Percentiles rank a stretch among this genome's conserved stretches.
These are phyloP conservation scores for Scytalidium lignicola DNA, from an alignment of 2,329 filamentous ascomycete genomes.

Conservation along the genomic window DNA sequence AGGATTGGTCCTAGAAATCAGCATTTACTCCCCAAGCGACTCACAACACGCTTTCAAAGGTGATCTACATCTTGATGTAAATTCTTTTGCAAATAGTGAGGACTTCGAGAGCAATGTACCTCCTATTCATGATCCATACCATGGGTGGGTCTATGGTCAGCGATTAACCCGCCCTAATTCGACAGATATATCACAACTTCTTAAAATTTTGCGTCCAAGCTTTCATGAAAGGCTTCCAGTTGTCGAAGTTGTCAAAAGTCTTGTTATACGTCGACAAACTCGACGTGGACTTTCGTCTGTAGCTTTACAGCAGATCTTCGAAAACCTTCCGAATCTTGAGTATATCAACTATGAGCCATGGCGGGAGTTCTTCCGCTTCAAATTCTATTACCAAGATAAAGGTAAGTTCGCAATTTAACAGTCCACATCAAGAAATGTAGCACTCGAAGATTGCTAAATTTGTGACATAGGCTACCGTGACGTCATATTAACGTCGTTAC, in stretches of 20 bases:
- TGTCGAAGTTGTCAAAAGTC: constrained; percentile 27
- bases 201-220: background rate
- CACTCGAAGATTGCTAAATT: background rate
- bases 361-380: constrained; percentile 23
- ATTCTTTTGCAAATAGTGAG: constrained; percentile 15
- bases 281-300: constrained; percentile 30
- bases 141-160: constrained; percentile 27
- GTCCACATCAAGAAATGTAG: background rate
- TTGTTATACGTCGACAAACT: constrained; percentile 34
- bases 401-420: background rate
- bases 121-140: constrained; percentile 20
- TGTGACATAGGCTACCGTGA: background rate
- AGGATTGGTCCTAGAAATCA: constrained; percentile 33
- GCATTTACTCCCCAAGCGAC: constrained; percentile 33
- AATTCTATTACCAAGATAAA: background rate
- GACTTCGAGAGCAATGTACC: constrained; percentile 13
- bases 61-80: background rate
- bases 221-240: constrained; percentile 28
- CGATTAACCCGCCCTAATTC: constrained; percentile 13
- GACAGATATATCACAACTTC: constrained; percentile 12
- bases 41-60: constrained; percentile 31
- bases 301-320: constrained; percentile 29
- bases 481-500: background rate
- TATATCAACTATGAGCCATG: constrained; percentile 36
- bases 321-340: constrained; percentile 30